Base-by-base conservation (phyloP, 805 yeast genomes). In the Ogataea ramenticola region DNA sequence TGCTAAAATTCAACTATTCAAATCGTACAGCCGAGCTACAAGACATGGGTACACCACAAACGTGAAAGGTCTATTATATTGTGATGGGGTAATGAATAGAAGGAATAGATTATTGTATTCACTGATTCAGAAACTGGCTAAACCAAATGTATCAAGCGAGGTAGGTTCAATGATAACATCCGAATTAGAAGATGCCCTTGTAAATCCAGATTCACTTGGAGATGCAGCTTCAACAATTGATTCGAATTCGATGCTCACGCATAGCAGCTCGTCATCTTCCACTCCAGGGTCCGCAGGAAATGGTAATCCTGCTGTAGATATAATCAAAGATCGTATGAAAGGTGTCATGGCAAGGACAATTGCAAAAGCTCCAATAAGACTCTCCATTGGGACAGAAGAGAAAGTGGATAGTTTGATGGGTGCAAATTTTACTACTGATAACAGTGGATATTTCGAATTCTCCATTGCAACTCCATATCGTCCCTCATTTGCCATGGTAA, bases 291-390 rank as follows among this genome's bases (percentile, higher is more conserved):
- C 39, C 3, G 27, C 14, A 17, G 27, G n/a, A 14, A 30, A 30
- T 37, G 16, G 15, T 16, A 21, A 24, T 26, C 39, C 41, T 15
- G 24, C 17, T 38, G 30, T 12, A 31, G 65, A 61, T 39, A 62
- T 72, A 0, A 66, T 89, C 32, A 76, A 73, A 48, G 80, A 79
- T 38, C 67, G 97, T 47, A 67, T 89, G 45, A 71, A 80, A 11
- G 80, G 82, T 3, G 84, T 90, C 47, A 71, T 88, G 41, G 81
- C 89, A 1, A 71, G 82, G 41, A 74, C 82, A 4, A 68, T 89
- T 11, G 74, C 87, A 1, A 70, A 70, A 43, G 71, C 82, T 0
- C 76, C 74, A 22, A 47, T 85, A 5, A 63, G 65, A 0, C 64
- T 88, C 15, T 72, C 74, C 1, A 61, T 86, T 9, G 83, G 84